Evolutionary conservation across 805 yeast genomes (phyloP), one percentile per base, ranked within the genome.

Genomic region (Wickerhamiella qilinensis): DNA sequence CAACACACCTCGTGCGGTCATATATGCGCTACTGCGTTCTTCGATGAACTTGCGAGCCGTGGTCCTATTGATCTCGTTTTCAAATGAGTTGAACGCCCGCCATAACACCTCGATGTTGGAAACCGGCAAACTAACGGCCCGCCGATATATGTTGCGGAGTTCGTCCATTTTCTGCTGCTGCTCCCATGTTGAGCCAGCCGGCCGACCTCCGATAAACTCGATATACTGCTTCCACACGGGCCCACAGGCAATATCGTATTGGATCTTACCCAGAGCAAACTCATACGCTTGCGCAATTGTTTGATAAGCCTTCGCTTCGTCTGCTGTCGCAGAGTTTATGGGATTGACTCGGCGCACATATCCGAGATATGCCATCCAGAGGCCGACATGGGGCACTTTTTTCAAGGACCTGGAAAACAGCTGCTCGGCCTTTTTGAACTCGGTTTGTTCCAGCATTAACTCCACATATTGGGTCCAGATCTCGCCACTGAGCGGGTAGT

Each of bases 1-100:
- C 43, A 73, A 72, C 60, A 80, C 66, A 0, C 91, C 69, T 44
- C 95, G 68, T 2, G 94, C 86, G 46, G 70, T 74, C 94, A 88
- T 82, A 54, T 85, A 91, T 12, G 74, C 78, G 3, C 81, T 75
- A 11, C 93, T 79, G 43, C 74, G 68, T 48, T 86, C 96, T 33
- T 81, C 75, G 38, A 86, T 76, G 52, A 78, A 75, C 56, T 82
- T 83, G 50, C 93, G 73, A 3, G 95, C 91, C 3, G 86, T 79
- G 16, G 77, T 62, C 27, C 78, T 64, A 51, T 79, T 80, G 16
- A 75, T 60, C 29, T 75, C 77, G 49, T 76, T 82, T 57, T 88
- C 97, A 75, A 91, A 91, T 42, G 68, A 64, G 18, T 82, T 77
- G 57, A 85, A 88, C 37, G 64, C 74, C 42, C 71, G 64, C 98